These are phyloP conservation scores for Oxytropis ochrocephala DNA, from an alignment of 306 rosid genomes.

Conservation along the genomic window DNA sequence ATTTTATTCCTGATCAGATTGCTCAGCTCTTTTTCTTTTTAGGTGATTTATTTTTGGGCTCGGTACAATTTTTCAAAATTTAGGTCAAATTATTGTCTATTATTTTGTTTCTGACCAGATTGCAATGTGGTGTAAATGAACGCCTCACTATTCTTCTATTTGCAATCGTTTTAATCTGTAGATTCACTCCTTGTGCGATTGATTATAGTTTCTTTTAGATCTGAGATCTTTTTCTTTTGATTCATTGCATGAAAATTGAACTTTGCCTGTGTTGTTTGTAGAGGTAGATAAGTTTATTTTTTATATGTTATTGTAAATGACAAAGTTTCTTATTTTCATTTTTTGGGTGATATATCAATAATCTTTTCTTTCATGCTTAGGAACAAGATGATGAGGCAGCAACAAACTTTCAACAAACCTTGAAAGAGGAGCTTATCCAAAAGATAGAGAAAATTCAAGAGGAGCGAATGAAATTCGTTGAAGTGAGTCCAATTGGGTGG, in stretches of 20 bases:
- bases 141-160: neutral
- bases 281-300: neutral
- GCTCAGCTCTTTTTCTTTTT: neutral
- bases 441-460: constrained; percentile 45
- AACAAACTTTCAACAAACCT: constrained; percentile 22
- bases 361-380: constrained; percentile 10
- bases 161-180: neutral
- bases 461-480: constrained; percentile 34
- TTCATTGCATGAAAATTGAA: neutral
- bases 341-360: neutral
- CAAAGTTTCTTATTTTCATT: neutral
- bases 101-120: neutral
- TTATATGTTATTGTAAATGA: neutral
- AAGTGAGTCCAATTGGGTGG: constrained; percentile 25
- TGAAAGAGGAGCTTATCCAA: constrained; percentile 35
- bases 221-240: neutral
- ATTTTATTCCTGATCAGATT: neutral
- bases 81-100: neutral
- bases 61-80: neutral
- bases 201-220: neutral
- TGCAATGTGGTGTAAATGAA: neutral
- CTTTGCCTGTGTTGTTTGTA: neutral
- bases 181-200: neutral
- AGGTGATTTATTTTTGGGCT: neutral
- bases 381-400: constrained; percentile 31